Conservation (phyloP, 2,329 filamentous ascomycete genomes). For the Thielaviopsis ethacetica region DNA sequence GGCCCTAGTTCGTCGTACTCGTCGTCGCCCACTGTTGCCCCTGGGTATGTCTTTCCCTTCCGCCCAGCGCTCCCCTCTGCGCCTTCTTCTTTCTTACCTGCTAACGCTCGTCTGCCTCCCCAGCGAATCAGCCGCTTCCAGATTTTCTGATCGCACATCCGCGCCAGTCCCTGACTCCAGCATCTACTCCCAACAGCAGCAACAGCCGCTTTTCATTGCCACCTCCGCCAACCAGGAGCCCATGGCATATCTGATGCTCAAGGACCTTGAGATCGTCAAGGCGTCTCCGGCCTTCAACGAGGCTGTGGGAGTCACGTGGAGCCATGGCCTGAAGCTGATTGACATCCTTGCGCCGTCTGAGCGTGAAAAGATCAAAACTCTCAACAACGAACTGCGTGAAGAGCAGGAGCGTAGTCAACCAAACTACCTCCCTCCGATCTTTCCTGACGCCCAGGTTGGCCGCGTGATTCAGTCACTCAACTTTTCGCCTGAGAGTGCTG, state of each 20-base stretch:
- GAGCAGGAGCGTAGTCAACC: conserved; percentile 43
- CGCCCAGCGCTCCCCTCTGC: neutral
- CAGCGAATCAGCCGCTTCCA: conserved; percentile 29
- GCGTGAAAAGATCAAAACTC: conserved; percentile 31
- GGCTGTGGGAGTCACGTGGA: conserved; percentile 31
- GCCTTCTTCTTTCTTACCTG: neutral
- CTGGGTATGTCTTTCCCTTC: conserved; percentile 21
- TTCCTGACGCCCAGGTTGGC: conserved; percentile 35
- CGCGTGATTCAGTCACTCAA: conserved; percentile 37
- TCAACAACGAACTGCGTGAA: conserved; percentile 37
- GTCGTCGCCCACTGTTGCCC: conserved; percentile 9
- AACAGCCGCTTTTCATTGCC: conserved; percentile 20
- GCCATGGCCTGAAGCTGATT: conserved; percentile 33
- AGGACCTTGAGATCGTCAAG: conserved; percentile 39
- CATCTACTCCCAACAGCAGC: conserved; percentile 26
- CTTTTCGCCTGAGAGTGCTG: conserved; percentile 36
- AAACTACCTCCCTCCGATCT: conserved; percentile 48
- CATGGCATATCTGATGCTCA: conserved; percentile 38
- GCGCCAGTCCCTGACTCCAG: conserved; percentile 29
- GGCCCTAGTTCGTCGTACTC: conserved; percentile 8
- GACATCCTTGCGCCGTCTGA: conserved; percentile 38
- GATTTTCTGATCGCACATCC: conserved; percentile 35
- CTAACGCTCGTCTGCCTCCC: conserved; percentile 14
- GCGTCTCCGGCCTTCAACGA: conserved; percentile 39
- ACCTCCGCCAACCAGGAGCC: conserved; percentile 29